Evolutionary conservation across 148 eudicot species (phyloP).

Genomic region (Persicaria maculosa): DNA sequence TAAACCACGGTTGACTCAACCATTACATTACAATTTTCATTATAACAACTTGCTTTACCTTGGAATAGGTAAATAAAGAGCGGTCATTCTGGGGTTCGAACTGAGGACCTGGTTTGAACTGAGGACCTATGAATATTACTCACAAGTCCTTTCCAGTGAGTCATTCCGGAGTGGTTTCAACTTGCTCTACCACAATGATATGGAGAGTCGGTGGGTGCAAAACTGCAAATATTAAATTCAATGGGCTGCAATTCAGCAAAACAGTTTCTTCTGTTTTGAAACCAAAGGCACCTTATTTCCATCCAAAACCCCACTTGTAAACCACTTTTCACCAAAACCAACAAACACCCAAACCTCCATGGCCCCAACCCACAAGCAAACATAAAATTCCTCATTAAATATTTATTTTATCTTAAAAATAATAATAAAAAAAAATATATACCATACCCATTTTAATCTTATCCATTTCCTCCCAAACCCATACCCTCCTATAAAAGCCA

Average conservation of each 20-base stretch:
- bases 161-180: no score
- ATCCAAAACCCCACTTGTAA: neutral
- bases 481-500: neutral
- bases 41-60: no score
- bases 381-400: neutral
- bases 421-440: neutral
- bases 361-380: neutral
- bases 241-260: neutral
- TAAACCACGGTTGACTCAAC: no score
- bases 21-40: no score
- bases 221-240: neutral
- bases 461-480: neutral
- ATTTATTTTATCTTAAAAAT: neutral
- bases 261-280: neutral
- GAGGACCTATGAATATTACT: no score
- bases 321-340: slow-evolving; percentile 1
- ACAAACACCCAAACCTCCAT: neutral
- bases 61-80: no score
- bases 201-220: neutral
- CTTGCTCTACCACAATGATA: no score
- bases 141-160: no score
- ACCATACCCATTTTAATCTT: neutral
- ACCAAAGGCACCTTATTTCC: neutral
- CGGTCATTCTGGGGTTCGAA: no score
- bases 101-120: no score